These are phyloP conservation scores for Dendrostoma leiphaemia DNA, from an alignment of 2,329 filamentous ascomycete genomes.

Conservation along the genomic window DNA sequence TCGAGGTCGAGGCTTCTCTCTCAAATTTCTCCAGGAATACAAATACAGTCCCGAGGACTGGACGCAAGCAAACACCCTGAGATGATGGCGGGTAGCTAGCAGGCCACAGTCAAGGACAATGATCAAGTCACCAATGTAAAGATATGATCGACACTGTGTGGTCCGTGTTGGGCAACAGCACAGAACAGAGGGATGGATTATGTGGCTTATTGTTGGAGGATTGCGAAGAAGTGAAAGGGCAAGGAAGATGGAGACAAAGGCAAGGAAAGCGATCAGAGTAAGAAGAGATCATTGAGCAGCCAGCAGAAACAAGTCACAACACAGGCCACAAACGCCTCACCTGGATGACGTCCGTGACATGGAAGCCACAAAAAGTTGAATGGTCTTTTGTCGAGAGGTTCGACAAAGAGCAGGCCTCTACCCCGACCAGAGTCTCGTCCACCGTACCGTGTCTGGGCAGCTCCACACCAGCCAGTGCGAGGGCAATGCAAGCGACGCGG, in stretches of 20 bases:
- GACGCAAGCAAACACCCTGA: background rate
- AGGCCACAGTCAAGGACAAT: background rate
- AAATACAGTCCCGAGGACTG: background rate
- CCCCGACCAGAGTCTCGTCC: slow-evolving; percentile 1
- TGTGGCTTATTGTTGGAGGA: background rate
- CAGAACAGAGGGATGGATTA: slow-evolving; percentile 6
- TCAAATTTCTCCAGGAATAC: slow-evolving; percentile 3
- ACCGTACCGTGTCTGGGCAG: background rate
- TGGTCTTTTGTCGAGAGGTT: slow-evolving; percentile 6
- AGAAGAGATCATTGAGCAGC: background rate
- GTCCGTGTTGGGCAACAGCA: background rate
- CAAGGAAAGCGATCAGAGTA: background rate
- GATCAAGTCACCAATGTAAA: slow-evolving; percentile 2
- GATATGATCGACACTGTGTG: slow-evolving; percentile 8
- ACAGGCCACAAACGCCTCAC: background rate
- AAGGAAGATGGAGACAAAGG: slow-evolving; percentile 8
- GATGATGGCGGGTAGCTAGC: background rate
- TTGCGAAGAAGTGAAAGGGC: background rate
- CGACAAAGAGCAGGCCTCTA: slow-evolving; percentile 6
- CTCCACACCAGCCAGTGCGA: background rate
- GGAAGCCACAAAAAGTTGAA: background rate
- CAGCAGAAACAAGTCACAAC: background rate
- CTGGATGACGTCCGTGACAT: slow-evolving; percentile 7
- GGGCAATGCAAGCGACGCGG: slow-evolving; percentile 4
- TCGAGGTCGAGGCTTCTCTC: background rate